Percentiles rank a stretch among this genome's conserved stretches.
phyloP scores from a whole-genome alignment of 2,329 filamentous ascomycete species.

The Cercospora janseana region DNA sequence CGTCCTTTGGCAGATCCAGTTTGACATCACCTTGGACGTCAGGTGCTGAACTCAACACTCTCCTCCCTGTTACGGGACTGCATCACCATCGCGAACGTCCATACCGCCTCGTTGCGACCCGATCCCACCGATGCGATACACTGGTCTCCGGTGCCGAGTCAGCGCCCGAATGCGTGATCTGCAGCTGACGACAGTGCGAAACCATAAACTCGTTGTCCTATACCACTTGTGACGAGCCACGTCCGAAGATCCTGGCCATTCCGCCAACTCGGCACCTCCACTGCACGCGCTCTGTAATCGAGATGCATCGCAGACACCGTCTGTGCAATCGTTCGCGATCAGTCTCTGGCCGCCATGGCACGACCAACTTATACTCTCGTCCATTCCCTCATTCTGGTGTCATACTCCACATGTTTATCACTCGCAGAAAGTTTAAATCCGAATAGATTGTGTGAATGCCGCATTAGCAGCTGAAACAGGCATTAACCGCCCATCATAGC shows the following conservation, averaged over 20 bases:
- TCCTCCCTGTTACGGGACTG: not conserved
- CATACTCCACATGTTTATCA: too few relatives aligned
- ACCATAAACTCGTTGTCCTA: not conserved
- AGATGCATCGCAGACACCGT: not conserved
- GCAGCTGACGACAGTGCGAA: not conserved
- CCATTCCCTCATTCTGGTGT: not conserved
- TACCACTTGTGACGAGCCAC: constrained; percentile 4
- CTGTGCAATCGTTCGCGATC: not conserved
- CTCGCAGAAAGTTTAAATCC: not conserved
- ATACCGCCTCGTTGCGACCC: not conserved
- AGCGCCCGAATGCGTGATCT: not conserved
- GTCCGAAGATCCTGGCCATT: not conserved
- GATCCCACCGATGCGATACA: not conserved
- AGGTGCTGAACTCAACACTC: not conserved
- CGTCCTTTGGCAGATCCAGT: constrained; percentile 6
- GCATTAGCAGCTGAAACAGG: constrained; percentile 5
- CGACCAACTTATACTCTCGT: not conserved
- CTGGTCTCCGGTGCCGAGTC: not conserved
- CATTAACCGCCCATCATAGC: constrained; percentile 1
- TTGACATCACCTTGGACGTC: constrained; percentile 11
- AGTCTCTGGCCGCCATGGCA: constrained; percentile 1
- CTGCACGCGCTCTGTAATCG: not conserved
- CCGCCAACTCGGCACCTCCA: not conserved
- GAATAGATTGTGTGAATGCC: not conserved
- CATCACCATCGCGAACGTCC: not conserved